Percentiles rank a stretch among this genome's conserved stretches.
These are phyloP conservation scores for Spinacia oleracea DNA, from an alignment of 179 eudicot species.

Conservation along the genomic window DNA sequence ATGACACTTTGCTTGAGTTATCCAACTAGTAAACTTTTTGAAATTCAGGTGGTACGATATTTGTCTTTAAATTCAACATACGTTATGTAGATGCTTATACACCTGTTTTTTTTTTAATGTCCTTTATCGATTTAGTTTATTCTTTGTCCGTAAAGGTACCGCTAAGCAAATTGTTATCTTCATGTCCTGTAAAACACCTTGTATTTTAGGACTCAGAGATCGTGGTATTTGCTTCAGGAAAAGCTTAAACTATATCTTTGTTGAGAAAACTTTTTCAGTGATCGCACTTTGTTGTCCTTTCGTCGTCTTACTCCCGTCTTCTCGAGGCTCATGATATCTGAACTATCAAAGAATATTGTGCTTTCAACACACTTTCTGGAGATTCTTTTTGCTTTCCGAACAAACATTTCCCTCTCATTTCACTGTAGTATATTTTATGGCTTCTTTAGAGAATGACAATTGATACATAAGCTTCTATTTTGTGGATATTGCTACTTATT, in stretches of 20 bases:
- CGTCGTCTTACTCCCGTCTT: not conserved
- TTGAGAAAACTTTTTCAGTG: not conserved
- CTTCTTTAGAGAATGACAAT: not conserved
- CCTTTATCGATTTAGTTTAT: not conserved
- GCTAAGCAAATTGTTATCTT: not conserved
- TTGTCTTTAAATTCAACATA: not conserved
- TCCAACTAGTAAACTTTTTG: not conserved
- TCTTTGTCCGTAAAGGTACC: not conserved
- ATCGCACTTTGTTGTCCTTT: not conserved
- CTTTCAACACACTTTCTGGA: not conserved
- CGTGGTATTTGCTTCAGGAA: not conserved
- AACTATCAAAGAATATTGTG: not conserved
- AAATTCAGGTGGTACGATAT: not conserved
- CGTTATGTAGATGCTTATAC: not conserved
- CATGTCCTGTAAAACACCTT: not conserved
- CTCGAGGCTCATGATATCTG: not conserved
- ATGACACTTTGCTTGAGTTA: not conserved
- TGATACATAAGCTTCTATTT: not conserved
- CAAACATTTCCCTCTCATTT: not conserved
- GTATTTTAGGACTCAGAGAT: not conserved
- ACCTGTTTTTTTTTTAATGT: not conserved
- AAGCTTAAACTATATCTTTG: not conserved
- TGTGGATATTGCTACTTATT: slow-evolving; percentile 1
- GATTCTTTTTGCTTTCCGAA: not conserved
- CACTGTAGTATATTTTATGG: not conserved